A percentile compares a stretch with the other conserved stretches of the same genome.
Conservation (phyloP, 2,329 filamentous ascomycete species). For the Teratosphaeria nubilosa region DNA sequence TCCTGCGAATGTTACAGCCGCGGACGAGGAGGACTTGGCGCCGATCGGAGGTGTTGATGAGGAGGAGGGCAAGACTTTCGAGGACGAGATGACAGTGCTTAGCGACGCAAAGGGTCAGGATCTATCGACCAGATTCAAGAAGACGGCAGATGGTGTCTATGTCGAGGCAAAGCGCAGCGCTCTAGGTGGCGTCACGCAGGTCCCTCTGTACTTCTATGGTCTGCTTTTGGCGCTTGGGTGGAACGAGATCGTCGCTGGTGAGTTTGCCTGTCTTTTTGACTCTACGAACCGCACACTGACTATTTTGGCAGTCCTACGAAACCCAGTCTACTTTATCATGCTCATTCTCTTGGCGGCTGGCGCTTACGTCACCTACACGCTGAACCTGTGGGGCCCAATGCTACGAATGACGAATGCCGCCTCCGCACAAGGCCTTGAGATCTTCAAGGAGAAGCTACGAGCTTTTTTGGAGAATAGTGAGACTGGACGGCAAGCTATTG, state of each 20-base stretch:
- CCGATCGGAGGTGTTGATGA: constrained; percentile 93
- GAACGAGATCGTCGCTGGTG: constrained; percentile 95
- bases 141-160: constrained; percentile 94
- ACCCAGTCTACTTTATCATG: constrained; percentile 86
- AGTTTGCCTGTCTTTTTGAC: constrained; percentile 28
- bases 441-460: constrained; percentile 81
- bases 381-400: constrained; percentile 94
- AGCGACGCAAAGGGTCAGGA: constrained; percentile 85
- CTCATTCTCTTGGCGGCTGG: constrained; percentile 65
- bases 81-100: constrained; percentile 94
- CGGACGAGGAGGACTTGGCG: constrained; percentile 79
- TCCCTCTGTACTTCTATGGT: constrained; percentile 90
- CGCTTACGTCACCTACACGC: constrained; percentile 80
- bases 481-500: constrained; percentile 70
- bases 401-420: constrained; percentile 90
- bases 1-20: constrained; percentile 61
- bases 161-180: constrained; percentile 96
- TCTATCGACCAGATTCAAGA: constrained; percentile 90
- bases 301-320: constrained; percentile 66
- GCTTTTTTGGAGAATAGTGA: constrained; percentile 87
- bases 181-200: constrained; percentile 86
- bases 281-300: background rate
- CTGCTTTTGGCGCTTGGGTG: constrained; percentile 85
- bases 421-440: constrained; percentile 72
- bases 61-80: constrained; percentile 74